Conservation (phyloP, 1,284 basidiomycete genomes). For the Sphagnurus paluster region DNA sequence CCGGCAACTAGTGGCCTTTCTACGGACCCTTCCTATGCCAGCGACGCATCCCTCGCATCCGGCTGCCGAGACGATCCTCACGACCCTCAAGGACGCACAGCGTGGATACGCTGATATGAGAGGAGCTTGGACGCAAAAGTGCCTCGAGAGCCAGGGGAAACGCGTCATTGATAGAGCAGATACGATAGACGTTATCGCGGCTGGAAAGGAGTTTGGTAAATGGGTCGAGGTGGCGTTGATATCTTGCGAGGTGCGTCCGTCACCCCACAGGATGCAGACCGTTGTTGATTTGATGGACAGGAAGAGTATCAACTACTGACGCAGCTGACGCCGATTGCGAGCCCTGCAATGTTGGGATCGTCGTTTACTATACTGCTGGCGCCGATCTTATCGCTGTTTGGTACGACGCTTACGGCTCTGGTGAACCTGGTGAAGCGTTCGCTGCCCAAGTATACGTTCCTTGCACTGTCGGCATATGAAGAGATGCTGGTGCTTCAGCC, state of each 20-base stretch:
- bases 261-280: not conserved
- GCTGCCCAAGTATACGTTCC: conserved; percentile 81
- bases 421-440: conserved; percentile 75
- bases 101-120: conserved; percentile 83
- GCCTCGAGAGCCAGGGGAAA: conserved; percentile 68
- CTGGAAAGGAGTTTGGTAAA: conserved; percentile 66
- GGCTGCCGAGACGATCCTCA: conserved; percentile 60
- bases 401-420: conserved; percentile 59
- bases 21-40: conserved; percentile 71
- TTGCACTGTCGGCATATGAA: conserved; percentile 70
- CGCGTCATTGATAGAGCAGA: conserved; percentile 67
- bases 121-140: conserved; percentile 70
- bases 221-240: conserved; percentile 64
- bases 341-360: conserved; percentile 44
- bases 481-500: conserved; percentile 52
- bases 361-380: conserved; percentile 61
- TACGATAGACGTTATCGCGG: conserved; percentile 57
- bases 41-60: conserved; percentile 79
- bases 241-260: conserved; percentile 57
- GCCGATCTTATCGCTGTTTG: conserved; percentile 65
- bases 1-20: conserved; percentile 61
- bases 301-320: conserved; percentile 63
- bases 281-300: conserved; percentile 29
- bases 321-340: conserved; percentile 60
- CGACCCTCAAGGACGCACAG: conserved; percentile 72